These are phyloP conservation scores for Baudoinia panamericana DNA, from an alignment of 495 filamentous ascomycete genomes.

Conservation along the genomic window DNA sequence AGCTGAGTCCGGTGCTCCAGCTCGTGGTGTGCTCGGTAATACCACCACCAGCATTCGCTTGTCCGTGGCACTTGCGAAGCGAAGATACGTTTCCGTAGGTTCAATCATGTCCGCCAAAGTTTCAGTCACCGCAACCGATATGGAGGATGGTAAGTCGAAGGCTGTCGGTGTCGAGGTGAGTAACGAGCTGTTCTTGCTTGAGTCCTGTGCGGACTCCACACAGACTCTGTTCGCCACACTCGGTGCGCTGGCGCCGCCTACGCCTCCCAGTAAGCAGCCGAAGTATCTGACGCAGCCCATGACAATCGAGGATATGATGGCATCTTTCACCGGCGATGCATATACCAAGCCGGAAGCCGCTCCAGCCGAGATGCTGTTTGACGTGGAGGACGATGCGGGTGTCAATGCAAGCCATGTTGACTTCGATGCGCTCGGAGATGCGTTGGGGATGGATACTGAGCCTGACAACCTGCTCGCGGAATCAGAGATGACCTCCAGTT, in stretches of 20 bases:
- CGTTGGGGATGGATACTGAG: conserved; percentile 3
- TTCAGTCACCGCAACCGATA: conserved; percentile 42
- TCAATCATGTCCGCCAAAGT: conserved; percentile 68
- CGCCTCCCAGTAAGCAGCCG: conserved; percentile 59
- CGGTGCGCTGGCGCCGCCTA: conserved; percentile 70
- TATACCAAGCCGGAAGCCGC: conserved; percentile 13
- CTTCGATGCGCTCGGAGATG: conserved; percentile 2
- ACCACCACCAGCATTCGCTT: conserved; percentile 41
- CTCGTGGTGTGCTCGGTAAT: conserved; percentile 18
- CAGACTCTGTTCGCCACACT: conserved; percentile 75
- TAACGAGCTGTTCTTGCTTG: conserved; percentile 77
- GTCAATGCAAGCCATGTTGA: too few relatives aligned
- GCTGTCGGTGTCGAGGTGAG: conserved; percentile 66
- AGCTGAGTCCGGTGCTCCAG: conserved; percentile 2
- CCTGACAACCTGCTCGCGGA: conserved; percentile 16
- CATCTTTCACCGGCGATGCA: conserved; percentile 62
- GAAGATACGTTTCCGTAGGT: conserved; percentile 73
- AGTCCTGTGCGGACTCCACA: conserved; percentile 94
- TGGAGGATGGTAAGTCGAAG: conserved; percentile 41
- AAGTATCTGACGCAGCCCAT: conserved; percentile 83
- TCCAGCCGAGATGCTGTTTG: conserved; percentile 13
- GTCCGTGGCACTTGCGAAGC: conserved; percentile 47
- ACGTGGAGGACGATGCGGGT: conserved; percentile 12
- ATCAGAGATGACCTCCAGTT: conserved; percentile 16
- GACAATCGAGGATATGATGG: conserved; percentile 74